A percentile compares a stretch with the other conserved stretches of the same genome.
Conservation (phyloP, 2,329 filamentous ascomycete genomes). For the Seiridium cupressi region DNA sequence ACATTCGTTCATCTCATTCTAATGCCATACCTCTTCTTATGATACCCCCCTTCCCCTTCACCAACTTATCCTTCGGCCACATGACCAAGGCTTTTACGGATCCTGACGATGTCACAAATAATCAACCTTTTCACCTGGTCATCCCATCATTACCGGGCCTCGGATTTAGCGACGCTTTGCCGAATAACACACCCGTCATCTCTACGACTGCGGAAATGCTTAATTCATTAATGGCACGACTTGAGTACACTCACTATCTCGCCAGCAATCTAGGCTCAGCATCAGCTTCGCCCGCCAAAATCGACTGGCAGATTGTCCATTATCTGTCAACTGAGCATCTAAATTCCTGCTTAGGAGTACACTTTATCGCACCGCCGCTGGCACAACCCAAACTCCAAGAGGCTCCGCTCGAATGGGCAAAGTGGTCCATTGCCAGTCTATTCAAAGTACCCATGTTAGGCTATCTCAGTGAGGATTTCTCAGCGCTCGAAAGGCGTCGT, state of each 20-base stretch:
- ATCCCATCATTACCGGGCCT: conserved; percentile 64
- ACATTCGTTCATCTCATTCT: conserved; percentile 50
- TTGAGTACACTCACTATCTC: conserved; percentile 60
- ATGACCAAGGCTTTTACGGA: conserved; percentile 54
- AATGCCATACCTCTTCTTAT: conserved; percentile 63
- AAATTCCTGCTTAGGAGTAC: conserved; percentile 55
- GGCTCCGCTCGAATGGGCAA: conserved; percentile 48
- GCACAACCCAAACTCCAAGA: conserved; percentile 42
- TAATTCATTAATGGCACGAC: conserved; percentile 56
- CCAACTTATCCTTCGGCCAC: conserved; percentile 58
- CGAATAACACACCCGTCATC: conserved; percentile 46
- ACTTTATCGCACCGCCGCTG: conserved; percentile 59
- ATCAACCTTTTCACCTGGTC: conserved; percentile 63
- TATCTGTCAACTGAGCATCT: conserved; percentile 46
- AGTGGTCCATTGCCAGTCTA: conserved; percentile 52
- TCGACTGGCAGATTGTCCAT: conserved; percentile 51
- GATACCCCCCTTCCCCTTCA: conserved; percentile 64
- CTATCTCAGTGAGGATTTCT: conserved; percentile 52
- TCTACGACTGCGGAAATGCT: conserved; percentile 54
- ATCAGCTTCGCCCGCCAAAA: conserved; percentile 40
- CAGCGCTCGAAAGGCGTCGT: conserved; percentile 31
- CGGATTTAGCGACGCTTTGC: conserved; percentile 64
- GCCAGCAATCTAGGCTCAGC: conserved; percentile 52
- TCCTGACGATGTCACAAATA: conserved; percentile 41
- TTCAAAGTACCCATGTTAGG: conserved; percentile 52